Conservation (phyloP, 139 green algal species). For the Diplosphaera chodatii region DNA sequence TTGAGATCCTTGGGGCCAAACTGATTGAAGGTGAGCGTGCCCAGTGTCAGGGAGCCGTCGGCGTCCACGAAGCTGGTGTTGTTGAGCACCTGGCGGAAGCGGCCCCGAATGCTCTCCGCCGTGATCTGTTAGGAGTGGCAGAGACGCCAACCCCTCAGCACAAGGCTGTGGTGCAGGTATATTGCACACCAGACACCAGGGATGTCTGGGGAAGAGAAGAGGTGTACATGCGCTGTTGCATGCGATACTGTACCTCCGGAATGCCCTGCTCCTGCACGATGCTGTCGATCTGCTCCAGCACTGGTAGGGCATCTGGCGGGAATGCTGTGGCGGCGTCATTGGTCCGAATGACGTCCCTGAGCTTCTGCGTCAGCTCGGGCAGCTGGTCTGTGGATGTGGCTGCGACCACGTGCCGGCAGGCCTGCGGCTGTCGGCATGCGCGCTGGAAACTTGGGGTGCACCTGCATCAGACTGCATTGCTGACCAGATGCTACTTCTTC, state of each 20-base stretch:
- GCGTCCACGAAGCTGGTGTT: conserved; percentile 8
- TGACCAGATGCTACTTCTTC: no score
- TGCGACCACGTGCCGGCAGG: no score
- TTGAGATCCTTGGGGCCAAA: conserved; percentile 4
- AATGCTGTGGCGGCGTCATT: background rate
- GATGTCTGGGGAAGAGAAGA: no score
- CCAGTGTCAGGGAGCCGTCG: background rate
- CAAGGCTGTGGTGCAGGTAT: no score
- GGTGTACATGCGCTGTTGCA: no score
- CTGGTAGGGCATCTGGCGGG: background rate
- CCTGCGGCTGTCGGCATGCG: no score
- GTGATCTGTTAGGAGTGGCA: no score
- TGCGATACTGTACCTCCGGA: background rate
- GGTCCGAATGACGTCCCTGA: background rate
- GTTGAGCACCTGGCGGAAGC: conserved; percentile 1
- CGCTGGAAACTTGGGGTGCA: no score
- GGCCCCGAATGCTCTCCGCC: background rate
- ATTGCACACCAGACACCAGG: no score
- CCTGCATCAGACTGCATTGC: no score
- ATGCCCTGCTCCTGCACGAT: background rate
- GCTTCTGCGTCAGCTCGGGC: background rate
- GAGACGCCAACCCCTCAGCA: no score
- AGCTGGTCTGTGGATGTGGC: background rate
- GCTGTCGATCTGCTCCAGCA: background rate
- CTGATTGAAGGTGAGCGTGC: conserved; percentile 7